Evolutionary conservation across 2,329 filamentous ascomycete species (phyloP), one percentile per base, ranked within the genome.

Genomic region (Gaeumannomyces sp.): DNA sequence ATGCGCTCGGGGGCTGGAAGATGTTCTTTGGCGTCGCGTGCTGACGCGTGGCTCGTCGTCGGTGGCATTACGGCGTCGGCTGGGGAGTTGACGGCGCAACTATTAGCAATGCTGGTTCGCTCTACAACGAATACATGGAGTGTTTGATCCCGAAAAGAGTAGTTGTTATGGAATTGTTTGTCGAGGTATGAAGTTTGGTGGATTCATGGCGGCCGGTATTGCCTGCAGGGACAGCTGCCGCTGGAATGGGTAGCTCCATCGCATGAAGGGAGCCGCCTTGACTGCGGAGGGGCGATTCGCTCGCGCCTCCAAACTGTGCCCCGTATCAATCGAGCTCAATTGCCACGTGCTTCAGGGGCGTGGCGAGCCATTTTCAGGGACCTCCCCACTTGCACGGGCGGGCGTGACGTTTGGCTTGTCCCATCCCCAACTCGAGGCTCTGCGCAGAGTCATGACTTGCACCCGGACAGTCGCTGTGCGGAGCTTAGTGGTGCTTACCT

Each of bases 1-100:
- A 89, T 79, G 60, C 92, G 83, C 64, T 86, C 83, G n/a, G 91
- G 91, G 7, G 73, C 69, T 22, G 69, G 59, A 14, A 53, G 56
- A 19, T 53, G 57, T 6, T 59, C 57, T 59, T 28, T 59, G 57
- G 57, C 29, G 57, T 31, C 57, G 19, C 29, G 57, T 22, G 45
- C 28, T 45, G 60, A n/a, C 60, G 33, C 35, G 16, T 25, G 45
- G 60, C 27, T 61, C 33, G 60, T n/a, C 33, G 25, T 16, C n/a
- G 45, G 60, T 28, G 61, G 61, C 61, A 62, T 62, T 13, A 28
- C 45, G 61, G 56, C 10, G 10, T 53, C 61, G 10, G 28, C 61
- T 62, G 8, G 27, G n/a, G 28, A 22, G 38, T 19, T 19, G 38
- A 62, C 19, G 25, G 16, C 8, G 10, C 6, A 22, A 29, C 25